Evolutionary conservation across 805 yeast species (phyloP).

Genomic region (Lipomyces lipofer): DNA sequence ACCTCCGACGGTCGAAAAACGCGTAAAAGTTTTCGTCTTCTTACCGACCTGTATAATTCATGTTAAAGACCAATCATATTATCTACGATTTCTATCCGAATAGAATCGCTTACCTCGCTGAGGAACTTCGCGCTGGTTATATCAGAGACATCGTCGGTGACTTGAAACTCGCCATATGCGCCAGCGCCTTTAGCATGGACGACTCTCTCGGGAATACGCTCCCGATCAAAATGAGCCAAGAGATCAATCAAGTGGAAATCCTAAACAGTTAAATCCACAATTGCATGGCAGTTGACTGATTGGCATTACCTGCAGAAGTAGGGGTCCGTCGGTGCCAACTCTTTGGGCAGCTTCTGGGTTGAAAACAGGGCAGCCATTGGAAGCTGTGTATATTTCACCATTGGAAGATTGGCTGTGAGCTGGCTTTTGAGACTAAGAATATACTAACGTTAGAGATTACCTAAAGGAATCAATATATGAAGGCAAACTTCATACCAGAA

Average conservation of each 20-base stretch:
- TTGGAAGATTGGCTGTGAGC: constrained; percentile 3
- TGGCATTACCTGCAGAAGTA: constrained; percentile 57
- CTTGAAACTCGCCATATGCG: constrained; percentile 59
- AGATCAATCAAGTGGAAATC: constrained; percentile 59
- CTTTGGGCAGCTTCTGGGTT: constrained; percentile 58
- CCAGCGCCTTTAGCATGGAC: constrained; percentile 71
- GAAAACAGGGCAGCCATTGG: constrained; percentile 57
- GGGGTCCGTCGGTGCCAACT: constrained; percentile 57
- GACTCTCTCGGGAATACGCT: constrained; percentile 66
- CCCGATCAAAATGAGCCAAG: constrained; percentile 62
- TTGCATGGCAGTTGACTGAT: no score
- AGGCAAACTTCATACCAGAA: no score
- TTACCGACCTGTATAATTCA: constrained; percentile 70
- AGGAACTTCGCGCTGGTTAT: constrained; percentile 55
- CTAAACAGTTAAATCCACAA: no score
- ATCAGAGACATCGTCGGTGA: constrained; percentile 58
- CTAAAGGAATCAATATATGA: no score
- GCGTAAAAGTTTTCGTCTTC: constrained; percentile 62
- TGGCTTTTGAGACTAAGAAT: neutral
- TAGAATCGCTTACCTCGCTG: no score
- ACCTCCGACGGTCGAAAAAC: constrained; percentile 71
- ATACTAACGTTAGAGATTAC: no score
- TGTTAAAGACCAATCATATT: neutral
- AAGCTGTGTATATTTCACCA: constrained; percentile 45
- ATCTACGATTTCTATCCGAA: neutral